Conservation (phyloP, 352 stramenopile species). For the Phytopythium vexans region DNA sequence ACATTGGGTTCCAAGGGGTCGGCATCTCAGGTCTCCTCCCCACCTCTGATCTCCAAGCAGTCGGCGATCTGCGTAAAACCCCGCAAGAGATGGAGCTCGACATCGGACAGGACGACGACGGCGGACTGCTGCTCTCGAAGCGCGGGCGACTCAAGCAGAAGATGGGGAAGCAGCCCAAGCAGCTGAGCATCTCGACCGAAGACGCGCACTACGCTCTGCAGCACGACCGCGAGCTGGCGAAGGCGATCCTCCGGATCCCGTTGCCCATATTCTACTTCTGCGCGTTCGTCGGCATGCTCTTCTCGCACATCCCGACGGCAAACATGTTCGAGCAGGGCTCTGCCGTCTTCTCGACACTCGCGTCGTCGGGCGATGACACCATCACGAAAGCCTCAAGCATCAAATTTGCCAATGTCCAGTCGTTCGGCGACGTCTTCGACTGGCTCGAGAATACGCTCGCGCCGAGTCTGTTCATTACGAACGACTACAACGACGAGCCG, state of each 20-base stretch:
- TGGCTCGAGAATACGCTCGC: conserved; percentile 43
- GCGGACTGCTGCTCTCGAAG: too few relatives aligned
- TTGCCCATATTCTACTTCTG: conserved; percentile 35
- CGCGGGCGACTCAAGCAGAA: conserved; percentile 6
- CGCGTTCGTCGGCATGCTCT: conserved; percentile 45
- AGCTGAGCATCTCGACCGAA: conserved; percentile 11
- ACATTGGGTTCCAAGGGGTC: too few relatives aligned
- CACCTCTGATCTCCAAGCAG: too few relatives aligned
- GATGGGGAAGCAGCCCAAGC: conserved; percentile 1
- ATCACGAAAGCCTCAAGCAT: conserved; percentile 37
- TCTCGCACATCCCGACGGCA: conserved; percentile 31
- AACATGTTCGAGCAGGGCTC: conserved; percentile 30
- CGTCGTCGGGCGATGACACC: conserved; percentile 37
- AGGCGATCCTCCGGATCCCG: conserved; percentile 27
- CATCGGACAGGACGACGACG: too few relatives aligned
- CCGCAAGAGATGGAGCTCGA: too few relatives aligned
- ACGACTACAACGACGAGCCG: conserved; percentile 44
- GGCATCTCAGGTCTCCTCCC: too few relatives aligned
- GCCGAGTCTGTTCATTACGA: conserved; percentile 39
- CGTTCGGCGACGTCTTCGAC: conserved; percentile 33
- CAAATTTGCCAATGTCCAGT: conserved; percentile 45
- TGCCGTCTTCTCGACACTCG: conserved; percentile 29
- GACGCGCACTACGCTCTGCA: conserved; percentile 27
- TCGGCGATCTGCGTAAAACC: too few relatives aligned
- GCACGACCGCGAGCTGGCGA: conserved; percentile 35